These are phyloP conservation scores for Solanum neorickii DNA, from an alignment of 257 asterid species.

Conservation along the genomic window DNA sequence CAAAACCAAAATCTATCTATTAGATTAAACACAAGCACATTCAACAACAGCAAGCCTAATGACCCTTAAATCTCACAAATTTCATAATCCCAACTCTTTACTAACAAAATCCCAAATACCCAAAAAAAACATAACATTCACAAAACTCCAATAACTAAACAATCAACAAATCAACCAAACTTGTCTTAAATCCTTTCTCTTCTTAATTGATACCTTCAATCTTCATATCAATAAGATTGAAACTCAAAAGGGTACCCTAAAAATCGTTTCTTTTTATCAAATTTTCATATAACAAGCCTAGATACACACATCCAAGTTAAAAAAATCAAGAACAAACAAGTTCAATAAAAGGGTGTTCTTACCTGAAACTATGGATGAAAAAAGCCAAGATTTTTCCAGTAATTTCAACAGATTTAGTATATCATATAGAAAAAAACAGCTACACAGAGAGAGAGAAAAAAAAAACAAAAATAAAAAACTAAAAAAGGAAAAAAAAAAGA, in stretches of 20 bases:
- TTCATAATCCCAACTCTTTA: not conserved
- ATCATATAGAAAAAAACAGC: not conserved
- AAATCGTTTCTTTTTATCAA: not conserved
- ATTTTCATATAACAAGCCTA: not conserved
- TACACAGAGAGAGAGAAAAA: not conserved
- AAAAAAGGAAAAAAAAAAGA: not conserved
- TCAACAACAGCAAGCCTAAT: not conserved
- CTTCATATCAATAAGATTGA: not conserved
- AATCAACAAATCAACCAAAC: not conserved
- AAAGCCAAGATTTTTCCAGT: not conserved
- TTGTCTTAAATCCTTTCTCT: not conserved
- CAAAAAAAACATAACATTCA: not conserved
- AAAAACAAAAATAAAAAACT: too few species aligned
- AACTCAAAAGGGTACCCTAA: not conserved
- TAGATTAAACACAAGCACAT: not conserved
- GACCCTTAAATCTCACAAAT: not conserved
- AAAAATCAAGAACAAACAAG: not conserved
- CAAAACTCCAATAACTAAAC: not conserved
- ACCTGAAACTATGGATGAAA: not conserved
- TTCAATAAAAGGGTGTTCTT: not conserved
- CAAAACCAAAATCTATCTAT: not conserved
- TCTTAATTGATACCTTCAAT: not conserved
- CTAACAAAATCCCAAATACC: not conserved
- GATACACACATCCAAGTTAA: not conserved
- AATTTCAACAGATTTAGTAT: not conserved